phyloP scores from a whole-genome alignment of 192 early-diverging fungal genomes.

The Coemansia sp. region DNA sequence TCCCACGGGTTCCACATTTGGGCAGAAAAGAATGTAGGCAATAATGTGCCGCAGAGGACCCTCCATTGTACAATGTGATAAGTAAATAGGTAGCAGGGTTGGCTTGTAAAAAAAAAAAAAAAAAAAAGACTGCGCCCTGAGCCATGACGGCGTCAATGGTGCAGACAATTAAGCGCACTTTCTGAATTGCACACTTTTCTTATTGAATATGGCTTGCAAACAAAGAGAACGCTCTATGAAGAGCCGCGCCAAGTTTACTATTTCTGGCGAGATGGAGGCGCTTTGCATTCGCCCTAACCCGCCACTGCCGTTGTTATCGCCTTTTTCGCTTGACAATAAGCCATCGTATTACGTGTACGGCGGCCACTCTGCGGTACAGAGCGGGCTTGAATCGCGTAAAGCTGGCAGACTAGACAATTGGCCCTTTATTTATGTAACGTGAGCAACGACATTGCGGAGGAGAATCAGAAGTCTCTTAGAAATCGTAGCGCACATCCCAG shows the following conservation, averaged over 20 bases:
- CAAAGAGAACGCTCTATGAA: not conserved
- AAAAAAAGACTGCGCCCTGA: not conserved
- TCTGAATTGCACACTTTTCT: not conserved
- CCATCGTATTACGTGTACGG: constrained; percentile 3
- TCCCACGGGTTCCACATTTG: not conserved
- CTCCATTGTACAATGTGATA: not conserved
- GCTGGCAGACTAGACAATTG: not conserved
- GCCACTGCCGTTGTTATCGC: constrained; percentile 2
- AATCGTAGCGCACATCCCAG: not conserved
- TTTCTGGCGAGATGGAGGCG: not conserved
- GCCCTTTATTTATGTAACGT: not conserved
- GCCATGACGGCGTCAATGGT: not conserved
- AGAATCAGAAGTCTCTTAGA: not conserved
- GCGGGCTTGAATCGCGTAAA: not conserved
- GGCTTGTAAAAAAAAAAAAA: not conserved
- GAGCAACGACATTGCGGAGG: not conserved
- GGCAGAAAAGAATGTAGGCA: not conserved
- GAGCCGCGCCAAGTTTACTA: constrained; percentile 1
- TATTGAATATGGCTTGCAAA: not conserved
- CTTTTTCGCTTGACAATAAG: not conserved
- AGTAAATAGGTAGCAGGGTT: constrained; percentile 1
- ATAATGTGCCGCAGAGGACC: not conserved
- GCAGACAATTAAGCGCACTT: not conserved
- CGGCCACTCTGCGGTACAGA: not conserved
- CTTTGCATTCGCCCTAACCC: not conserved